A percentile compares a stretch with the other conserved stretches of the same genome.
These are phyloP conservation scores for Yamadazyma sp. DNA, from an alignment of 805 yeast genomes.

Conservation along the genomic window DNA sequence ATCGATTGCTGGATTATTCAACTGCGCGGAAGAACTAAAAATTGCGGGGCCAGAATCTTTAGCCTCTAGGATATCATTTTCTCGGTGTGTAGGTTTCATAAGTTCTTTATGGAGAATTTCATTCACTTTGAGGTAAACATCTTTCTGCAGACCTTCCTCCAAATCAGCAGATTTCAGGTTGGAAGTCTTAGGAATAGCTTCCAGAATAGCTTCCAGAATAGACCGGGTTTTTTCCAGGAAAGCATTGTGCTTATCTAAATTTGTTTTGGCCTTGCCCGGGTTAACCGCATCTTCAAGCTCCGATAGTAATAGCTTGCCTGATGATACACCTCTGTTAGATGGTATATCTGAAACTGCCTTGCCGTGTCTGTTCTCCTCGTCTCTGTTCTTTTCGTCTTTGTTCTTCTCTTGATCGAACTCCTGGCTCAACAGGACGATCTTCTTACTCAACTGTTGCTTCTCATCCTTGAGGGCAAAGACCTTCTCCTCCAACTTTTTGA, in stretches of 20 bases:
- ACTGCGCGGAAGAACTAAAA: not conserved
- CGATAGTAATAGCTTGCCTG: no score
- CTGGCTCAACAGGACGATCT: no score
- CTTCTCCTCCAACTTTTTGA: conserved; percentile 11
- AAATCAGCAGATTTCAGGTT: no score
- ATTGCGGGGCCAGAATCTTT: no score
- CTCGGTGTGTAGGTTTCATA: not conserved
- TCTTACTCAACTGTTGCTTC: conserved; percentile 8
- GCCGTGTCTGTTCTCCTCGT: not conserved
- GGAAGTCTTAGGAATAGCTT: not conserved
- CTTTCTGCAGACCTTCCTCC: no score
- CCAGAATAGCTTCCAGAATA: not conserved
- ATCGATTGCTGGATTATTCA: no score
- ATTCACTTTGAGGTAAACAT: no score
- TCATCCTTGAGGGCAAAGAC: conserved; percentile 7
- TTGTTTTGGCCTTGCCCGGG: not conserved
- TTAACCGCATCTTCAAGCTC: not conserved
- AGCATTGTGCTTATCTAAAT: not conserved
- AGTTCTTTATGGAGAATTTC: not conserved
- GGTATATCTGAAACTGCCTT: not conserved
- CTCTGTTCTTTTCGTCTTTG: not conserved
- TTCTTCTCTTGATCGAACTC: no score
- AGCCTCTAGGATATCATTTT: not conserved
- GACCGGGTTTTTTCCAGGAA: not conserved
- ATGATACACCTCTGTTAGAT: not conserved